These are phyloP conservation scores for Globisporangium nagaii DNA, from an alignment of 352 stramenopile species.

Conservation along the genomic window DNA sequence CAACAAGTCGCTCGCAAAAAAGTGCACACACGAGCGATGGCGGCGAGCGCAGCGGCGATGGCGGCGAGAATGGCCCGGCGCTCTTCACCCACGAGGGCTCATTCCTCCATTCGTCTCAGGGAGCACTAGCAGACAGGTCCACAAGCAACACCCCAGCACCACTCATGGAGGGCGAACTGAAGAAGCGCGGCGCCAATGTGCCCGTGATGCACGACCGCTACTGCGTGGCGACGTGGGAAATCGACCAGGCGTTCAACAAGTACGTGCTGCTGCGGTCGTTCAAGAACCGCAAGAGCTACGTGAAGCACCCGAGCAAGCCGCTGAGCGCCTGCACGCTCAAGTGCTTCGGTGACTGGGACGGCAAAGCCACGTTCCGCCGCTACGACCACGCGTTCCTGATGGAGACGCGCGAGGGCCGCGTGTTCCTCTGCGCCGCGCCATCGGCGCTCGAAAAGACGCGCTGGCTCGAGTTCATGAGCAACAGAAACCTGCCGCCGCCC, in stretches of 20 bases:
- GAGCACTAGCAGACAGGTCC: too few relatives aligned
- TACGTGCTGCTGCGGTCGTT: constrained; percentile 72
- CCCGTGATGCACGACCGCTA: constrained; percentile 81
- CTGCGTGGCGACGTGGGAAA: constrained; percentile 68
- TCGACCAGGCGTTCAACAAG: constrained; percentile 37
- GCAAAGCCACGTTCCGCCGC: constrained; percentile 66
- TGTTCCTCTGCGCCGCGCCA: constrained; percentile 70
- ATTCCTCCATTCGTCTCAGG: too few relatives aligned
- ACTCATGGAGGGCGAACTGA: constrained; percentile 73
- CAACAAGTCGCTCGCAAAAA: too few relatives aligned
- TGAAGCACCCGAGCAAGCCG: constrained; percentile 39
- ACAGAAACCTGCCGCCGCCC: background rate
- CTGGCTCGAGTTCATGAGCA: constrained; percentile 62
- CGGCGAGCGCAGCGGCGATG: too few relatives aligned
- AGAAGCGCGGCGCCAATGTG: constrained; percentile 66
- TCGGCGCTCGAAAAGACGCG: constrained; percentile 38
- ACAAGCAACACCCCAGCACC: too few relatives aligned
- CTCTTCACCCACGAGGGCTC: too few relatives aligned
- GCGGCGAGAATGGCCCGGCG: too few relatives aligned
- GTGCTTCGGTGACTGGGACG: constrained; percentile 72
- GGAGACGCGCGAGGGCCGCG: constrained; percentile 65
- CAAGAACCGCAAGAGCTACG: constrained; percentile 45
- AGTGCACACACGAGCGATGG: too few relatives aligned
- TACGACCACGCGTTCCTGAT: constrained; percentile 71
- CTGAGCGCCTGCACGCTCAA: constrained; percentile 57